Conservation (phyloP, 345 rosid species). For the Moringa oleifera region DNA sequence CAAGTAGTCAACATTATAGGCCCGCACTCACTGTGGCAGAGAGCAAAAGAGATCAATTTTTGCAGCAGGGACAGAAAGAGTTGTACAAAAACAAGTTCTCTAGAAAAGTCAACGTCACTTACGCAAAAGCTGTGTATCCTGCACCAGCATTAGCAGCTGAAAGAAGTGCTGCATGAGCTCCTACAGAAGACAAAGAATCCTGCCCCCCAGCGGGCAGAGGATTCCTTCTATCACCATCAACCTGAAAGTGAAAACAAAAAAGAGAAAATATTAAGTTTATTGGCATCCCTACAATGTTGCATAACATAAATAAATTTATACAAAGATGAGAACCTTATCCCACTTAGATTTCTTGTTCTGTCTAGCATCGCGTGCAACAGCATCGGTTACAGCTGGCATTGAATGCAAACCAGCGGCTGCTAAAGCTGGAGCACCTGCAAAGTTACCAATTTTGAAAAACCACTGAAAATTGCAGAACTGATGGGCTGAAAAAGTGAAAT, state of each 20-base stretch:
- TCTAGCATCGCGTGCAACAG: constrained; percentile 55
- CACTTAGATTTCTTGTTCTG: constrained; percentile 91
- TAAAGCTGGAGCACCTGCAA: constrained; percentile 35
- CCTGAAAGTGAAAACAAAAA: constrained; percentile 42
- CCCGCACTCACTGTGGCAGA: neutral
- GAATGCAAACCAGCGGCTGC: constrained; percentile 41
- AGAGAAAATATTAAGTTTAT: neutral
- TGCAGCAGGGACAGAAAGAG: neutral
- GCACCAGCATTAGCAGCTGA: constrained; percentile 76
- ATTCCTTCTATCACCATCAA: constrained; percentile 64
- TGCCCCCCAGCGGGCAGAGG: constrained; percentile 50
- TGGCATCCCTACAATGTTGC: neutral
- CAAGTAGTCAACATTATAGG: no score
- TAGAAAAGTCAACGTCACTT: constrained; percentile 24
- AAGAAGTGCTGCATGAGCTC: constrained; percentile 51
- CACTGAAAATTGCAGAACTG: neutral
- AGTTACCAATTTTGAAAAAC: constrained; percentile 9
- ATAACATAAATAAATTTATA: neutral
- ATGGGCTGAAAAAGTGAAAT: neutral
- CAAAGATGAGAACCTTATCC: constrained; percentile 67
- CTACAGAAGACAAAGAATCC: constrained; percentile 51
- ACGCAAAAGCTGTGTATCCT: constrained; percentile 91
- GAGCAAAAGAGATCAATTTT: neutral
- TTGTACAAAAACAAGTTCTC: neutral
- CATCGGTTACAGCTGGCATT: constrained; percentile 34